These are phyloP conservation scores for Mucor ambiguus DNA, from an alignment of 371 early-diverging fungal species.

Conservation along the genomic window DNA sequence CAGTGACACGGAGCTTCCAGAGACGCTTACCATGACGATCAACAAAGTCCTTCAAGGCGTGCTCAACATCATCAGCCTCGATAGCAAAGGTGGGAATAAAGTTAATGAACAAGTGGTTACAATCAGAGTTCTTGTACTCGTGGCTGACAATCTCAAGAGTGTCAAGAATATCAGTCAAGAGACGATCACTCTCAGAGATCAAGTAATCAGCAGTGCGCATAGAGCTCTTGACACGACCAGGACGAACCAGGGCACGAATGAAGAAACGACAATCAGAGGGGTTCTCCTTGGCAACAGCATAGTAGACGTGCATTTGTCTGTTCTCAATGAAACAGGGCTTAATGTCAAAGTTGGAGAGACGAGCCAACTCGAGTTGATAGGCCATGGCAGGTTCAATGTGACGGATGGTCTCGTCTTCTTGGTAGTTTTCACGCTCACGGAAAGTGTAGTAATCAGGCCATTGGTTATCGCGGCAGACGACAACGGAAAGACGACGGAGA, in stretches of 20 bases:
- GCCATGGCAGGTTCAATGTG: conserved; percentile 98
- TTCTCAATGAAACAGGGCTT: conserved; percentile 92
- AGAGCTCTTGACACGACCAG: conserved; percentile 78
- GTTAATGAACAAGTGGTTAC: conserved; percentile 98
- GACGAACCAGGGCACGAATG: conserved; percentile 95
- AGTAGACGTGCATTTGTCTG: conserved; percentile 95
- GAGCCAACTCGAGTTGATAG: conserved; percentile 92
- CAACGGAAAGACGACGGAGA: conserved; percentile 90
- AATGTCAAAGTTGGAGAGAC: conserved; percentile 94
- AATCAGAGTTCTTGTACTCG: conserved; percentile 92
- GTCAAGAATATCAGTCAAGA: conserved; percentile 92
- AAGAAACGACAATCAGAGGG: conserved; percentile 95
- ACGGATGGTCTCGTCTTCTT: conserved; percentile 93
- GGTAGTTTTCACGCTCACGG: conserved; percentile 85
- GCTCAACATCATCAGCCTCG: conserved; percentile 82
- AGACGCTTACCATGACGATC: conserved; percentile 94
- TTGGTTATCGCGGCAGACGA: conserved; percentile 80
- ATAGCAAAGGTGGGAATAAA: conserved; percentile 95
- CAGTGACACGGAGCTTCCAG: conserved; percentile 93
- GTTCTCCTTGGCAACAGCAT: conserved; percentile 94
- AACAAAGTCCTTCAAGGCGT: conserved; percentile 86
- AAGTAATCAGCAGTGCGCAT: conserved; percentile 92
- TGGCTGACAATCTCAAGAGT: conserved; percentile 90
- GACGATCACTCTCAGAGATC: conserved; percentile 90
- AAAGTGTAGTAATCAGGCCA: conserved; percentile 95